phyloP scores from a whole-genome alignment of 495 filamentous ascomycete genomes.

The Xylaria sp. region DNA sequence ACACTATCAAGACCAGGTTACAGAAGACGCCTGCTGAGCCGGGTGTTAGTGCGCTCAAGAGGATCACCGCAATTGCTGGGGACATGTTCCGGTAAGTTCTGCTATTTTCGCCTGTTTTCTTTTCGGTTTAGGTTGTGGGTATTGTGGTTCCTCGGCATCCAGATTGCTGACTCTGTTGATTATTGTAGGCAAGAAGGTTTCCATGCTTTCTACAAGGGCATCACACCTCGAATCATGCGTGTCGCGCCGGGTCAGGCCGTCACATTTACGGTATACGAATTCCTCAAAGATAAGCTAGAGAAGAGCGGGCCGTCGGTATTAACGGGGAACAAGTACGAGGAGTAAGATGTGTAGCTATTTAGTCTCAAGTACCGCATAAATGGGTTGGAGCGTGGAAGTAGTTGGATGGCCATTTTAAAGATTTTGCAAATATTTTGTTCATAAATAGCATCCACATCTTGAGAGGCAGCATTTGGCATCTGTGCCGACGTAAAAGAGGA shows the following conservation, averaged over 20 bases:
- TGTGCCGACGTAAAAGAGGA: conserved; percentile 6
- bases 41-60: conserved; percentile 77
- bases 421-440: conserved; percentile 15
- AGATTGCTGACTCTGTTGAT: conserved; percentile 2
- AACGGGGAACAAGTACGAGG: conserved; percentile 75
- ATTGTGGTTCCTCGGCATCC: not conserved
- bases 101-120: not conserved
- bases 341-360: conserved; percentile 57
- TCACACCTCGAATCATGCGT: conserved; percentile 96
- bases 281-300: conserved; percentile 81
- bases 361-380: not conserved
- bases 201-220: conserved; percentile 97
- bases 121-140: not conserved
- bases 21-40: conserved; percentile 86
- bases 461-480: conserved; percentile 17
- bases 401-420: not conserved
- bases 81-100: conserved; percentile 86
- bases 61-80: conserved; percentile 78
- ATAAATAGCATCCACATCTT: conserved; percentile 16
- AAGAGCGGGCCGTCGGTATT: conserved; percentile 69
- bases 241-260: conserved; percentile 98
- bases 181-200: conserved; percentile 75
- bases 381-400: not conserved
- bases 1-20: conserved; percentile 97
- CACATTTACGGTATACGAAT: conserved; percentile 98